Conservation (phyloP, 2,329 filamentous ascomycete genomes). For the Aspergillus sergii region DNA sequence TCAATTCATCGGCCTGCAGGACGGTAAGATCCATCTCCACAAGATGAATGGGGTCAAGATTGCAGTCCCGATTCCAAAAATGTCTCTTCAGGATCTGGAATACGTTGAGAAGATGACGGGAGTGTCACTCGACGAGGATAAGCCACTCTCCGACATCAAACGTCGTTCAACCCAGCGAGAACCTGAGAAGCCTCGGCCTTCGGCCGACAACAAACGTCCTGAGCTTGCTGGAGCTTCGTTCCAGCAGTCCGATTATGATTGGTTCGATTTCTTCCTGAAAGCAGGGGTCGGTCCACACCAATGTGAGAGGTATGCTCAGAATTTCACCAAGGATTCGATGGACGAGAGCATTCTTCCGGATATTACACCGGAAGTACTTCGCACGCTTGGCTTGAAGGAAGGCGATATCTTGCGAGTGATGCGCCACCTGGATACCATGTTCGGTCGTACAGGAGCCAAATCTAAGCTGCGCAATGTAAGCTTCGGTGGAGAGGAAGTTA, state of each 20-base stretch:
- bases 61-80: slow-evolving; percentile 90
- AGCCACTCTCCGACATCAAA: slow-evolving; percentile 82
- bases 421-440: slow-evolving; percentile 82
- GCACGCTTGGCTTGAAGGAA: slow-evolving; percentile 90
- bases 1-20: slow-evolving; percentile 90
- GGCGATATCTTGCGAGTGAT: slow-evolving; percentile 96
- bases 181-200: slow-evolving; percentile 34
- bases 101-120: slow-evolving; percentile 91
- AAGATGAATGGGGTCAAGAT: slow-evolving; percentile 99
- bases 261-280: slow-evolving; percentile 97
- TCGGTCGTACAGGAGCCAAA: slow-evolving; percentile 61
- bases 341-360: slow-evolving; percentile 90
- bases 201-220: slow-evolving; percentile 25
- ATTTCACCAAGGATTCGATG: slow-evolving; percentile 91
- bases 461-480: slow-evolving; percentile 59
- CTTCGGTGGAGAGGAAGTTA: slow-evolving; percentile 55
- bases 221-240: slow-evolving; percentile 46
- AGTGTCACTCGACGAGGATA: slow-evolving; percentile 85
- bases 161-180: slow-evolving; percentile 38
- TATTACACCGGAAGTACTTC: slow-evolving; percentile 78
- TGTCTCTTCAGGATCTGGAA: slow-evolving; percentile 92
- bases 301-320: slow-evolving; percentile 90
- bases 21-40: slow-evolving; percentile 96
- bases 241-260: slow-evolving; percentile 73
- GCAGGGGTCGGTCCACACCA: slow-evolving; percentile 90